Conservation (phyloP, 192 early-diverging fungal species). For the Coemansia sp. region DNA sequence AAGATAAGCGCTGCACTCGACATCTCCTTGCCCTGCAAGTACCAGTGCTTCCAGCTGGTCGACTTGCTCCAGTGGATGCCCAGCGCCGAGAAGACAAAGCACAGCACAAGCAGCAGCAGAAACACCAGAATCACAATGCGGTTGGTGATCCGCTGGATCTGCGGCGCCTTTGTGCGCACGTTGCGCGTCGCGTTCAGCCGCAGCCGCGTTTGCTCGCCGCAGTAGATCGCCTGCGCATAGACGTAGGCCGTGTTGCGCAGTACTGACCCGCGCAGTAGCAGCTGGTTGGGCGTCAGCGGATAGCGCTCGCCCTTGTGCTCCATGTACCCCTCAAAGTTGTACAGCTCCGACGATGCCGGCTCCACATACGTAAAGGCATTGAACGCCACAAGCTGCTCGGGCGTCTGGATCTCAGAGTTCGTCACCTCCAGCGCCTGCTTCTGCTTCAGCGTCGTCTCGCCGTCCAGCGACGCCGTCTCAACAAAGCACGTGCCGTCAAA, state of each 20-base stretch:
- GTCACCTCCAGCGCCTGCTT: slow-evolving; percentile 67
- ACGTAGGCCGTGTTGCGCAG: slow-evolving; percentile 81
- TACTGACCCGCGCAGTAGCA: slow-evolving; percentile 82
- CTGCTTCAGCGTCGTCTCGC: slow-evolving; percentile 89
- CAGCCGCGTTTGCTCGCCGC: slow-evolving; percentile 69
- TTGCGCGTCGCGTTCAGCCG: slow-evolving; percentile 71
- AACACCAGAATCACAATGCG: slow-evolving; percentile 73
- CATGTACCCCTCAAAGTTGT: slow-evolving; percentile 81
- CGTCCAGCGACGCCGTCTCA: slow-evolving; percentile 84
- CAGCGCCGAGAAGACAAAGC: slow-evolving; percentile 56
- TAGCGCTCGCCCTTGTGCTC: slow-evolving; percentile 58
- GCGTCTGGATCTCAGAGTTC: slow-evolving; percentile 51
- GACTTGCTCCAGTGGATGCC: slow-evolving; percentile 54
- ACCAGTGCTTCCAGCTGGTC: slow-evolving; percentile 52
- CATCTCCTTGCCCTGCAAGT: slow-evolving; percentile 42
- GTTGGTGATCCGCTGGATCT: slow-evolving; percentile 77
- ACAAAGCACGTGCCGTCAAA: slow-evolving; percentile 80
- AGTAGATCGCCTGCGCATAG: slow-evolving; percentile 74
- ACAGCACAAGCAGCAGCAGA: slow-evolving; percentile 58
- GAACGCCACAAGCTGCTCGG: slow-evolving; percentile 50
- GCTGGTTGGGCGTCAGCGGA: slow-evolving; percentile 75
- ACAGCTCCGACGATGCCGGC: slow-evolving; percentile 74
- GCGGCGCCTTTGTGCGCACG: slow-evolving; percentile 70
- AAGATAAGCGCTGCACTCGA: slow-evolving; percentile 50
- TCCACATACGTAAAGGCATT: slow-evolving; percentile 63